A percentile compares a stretch with the other conserved stretches of the same genome.
Conservation (phyloP, 1,284 basidiomycete species). For the Ustilago vetiveriae region DNA sequence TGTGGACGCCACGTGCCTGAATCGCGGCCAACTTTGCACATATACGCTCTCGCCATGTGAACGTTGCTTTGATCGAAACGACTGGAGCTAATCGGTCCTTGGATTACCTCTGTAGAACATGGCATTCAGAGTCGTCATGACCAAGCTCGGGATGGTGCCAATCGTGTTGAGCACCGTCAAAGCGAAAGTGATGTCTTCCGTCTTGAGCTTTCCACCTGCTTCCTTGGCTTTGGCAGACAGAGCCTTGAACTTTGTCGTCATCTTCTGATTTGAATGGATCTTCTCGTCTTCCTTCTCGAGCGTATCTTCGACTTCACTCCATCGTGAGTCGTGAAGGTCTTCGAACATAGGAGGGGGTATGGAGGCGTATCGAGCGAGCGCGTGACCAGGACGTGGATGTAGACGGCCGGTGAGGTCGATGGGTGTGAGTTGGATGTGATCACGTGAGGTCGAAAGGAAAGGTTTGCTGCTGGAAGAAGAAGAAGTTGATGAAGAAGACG, state of each 20-base stretch:
- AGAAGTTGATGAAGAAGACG: neutral
- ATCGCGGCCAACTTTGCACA: too few species aligned
- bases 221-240: neutral
- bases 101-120: slow-evolving; percentile 34
- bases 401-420: neutral
- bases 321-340: neutral
- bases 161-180: slow-evolving; percentile 38
- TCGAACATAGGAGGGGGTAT: too few species aligned
- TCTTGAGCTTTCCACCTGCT: neutral
- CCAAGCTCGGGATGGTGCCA: slow-evolving; percentile 29
- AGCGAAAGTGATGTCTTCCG: slow-evolving; percentile 30
- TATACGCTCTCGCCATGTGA: too few species aligned
- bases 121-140: slow-evolving; percentile 27
- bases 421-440: neutral
- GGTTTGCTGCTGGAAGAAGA: neutral
- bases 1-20: too few species aligned
- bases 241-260: neutral
- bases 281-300: neutral
- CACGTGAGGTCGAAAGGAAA: neutral
- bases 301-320: too few species aligned
- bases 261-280: neutral
- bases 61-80: too few species aligned
- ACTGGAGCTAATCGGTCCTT: too few species aligned
- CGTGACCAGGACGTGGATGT: neutral
- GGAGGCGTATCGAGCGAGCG: neutral